Evolutionary conservation across 257 asterid genomes (phyloP).

Genomic region (Gentiana macrophylla): DNA sequence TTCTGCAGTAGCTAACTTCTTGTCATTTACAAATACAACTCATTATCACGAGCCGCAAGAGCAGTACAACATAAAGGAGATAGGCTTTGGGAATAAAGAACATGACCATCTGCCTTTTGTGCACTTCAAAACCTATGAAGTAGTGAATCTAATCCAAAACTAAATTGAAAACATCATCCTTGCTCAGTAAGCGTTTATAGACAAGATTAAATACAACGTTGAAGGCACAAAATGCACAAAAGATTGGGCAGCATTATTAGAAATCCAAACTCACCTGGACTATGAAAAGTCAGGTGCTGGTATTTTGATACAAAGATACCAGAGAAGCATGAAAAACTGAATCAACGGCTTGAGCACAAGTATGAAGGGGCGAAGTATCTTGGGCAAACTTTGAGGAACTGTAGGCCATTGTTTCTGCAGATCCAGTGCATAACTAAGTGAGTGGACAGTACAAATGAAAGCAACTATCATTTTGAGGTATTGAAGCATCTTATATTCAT

Average conservation of each 20-base stretch:
- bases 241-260: neutral
- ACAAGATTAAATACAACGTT: too few species aligned
- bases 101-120: too few species aligned
- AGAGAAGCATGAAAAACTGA: constrained; percentile 78
- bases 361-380: constrained; percentile 63
- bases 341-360: constrained; percentile 69
- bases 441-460: constrained; percentile 5
- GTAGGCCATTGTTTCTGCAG: constrained; percentile 77
- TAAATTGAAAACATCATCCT: too few species aligned
- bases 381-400: constrained; percentile 48
- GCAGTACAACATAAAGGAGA: neutral
- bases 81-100: neutral
- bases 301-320: constrained; percentile 80
- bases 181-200: too few species aligned
- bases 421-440: constrained; percentile 13
- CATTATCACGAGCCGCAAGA: constrained; percentile 1
- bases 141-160: too few species aligned
- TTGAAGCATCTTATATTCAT: constrained; percentile 15
- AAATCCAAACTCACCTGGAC: constrained; percentile 67
- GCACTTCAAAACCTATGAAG: too few species aligned
- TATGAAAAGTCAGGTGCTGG: constrained; percentile 82
- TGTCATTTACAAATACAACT: constrained; percentile 8
- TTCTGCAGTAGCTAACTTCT: constrained; percentile 42
- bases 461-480: neutral
- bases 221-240: neutral